A percentile compares a stretch with the other conserved stretches of the same genome.
phyloP scores from a whole-genome alignment of 2,329 filamentous ascomycete genomes.

The Phialophora expanda region DNA sequence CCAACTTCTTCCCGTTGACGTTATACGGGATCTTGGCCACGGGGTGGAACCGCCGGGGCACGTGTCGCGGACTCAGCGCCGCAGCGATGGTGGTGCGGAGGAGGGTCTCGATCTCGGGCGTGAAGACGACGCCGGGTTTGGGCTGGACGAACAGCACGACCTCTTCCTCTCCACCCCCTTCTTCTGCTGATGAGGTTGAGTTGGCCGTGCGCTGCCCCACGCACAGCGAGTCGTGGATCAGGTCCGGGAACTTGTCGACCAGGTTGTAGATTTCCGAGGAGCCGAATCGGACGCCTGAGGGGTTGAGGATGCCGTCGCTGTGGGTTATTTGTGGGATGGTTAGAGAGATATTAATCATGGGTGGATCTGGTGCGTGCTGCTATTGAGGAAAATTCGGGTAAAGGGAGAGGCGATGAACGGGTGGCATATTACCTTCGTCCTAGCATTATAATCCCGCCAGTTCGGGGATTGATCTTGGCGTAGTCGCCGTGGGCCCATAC shows the following conservation, averaged over 20 bases:
- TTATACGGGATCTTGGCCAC: conserved; percentile 26
- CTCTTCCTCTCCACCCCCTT: conserved; percentile 25
- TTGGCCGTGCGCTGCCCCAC: conserved; percentile 18
- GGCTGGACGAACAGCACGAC: conserved; percentile 29
- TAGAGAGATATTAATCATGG: no score
- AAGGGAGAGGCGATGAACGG: no score
- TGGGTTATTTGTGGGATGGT: no score
- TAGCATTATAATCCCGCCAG: conserved; percentile 22
- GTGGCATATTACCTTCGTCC: no score
- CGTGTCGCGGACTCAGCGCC: conserved; percentile 61
- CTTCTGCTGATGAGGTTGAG: conserved; percentile 5
- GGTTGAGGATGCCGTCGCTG: conserved; percentile 64
- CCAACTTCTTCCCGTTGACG: conserved; percentile 33
- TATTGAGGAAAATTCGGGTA: neutral
- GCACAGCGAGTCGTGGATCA: conserved; percentile 18
- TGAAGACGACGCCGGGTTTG: neutral
- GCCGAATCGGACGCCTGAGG: conserved; percentile 86
- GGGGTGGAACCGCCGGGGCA: conserved; percentile 26
- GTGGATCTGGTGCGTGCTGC: neutral
- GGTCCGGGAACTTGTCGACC: conserved; percentile 6
- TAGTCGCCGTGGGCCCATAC: conserved; percentile 69
- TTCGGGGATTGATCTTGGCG: conserved; percentile 20
- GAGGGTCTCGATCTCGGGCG: conserved; percentile 57
- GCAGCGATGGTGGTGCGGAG: conserved; percentile 68
- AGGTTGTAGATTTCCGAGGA: conserved; percentile 93